Base-by-base conservation (phyloP, 2,329 filamentous ascomycete species). In the Sphaerulina vaccinii region DNA sequence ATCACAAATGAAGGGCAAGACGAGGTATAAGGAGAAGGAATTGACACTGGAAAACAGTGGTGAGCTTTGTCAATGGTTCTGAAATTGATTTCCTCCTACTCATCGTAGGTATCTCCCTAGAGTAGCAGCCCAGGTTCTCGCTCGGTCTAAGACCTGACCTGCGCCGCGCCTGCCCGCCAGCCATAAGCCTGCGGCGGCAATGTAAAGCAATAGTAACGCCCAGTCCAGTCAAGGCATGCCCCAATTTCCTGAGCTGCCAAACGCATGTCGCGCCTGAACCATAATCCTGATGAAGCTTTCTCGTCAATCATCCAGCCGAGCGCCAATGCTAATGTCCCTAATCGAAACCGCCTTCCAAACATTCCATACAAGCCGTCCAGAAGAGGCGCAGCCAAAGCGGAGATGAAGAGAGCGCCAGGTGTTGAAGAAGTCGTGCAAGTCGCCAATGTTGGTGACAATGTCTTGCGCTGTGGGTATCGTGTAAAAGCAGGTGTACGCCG, bases 371-470 rank as follows among this genome's bases (percentile, higher is more conserved):
- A 40, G 45, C 45, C 24, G 21, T 32, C 29, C 36, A 18, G 18
- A 22, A 19, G 11, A 22, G 29, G 36, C 9, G 13, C 45, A 48
- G 45, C 36, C 45, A 39, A 48, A 32, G 27, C 27, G 15, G n/a
- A n/a, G n/a, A n/a, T 32, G 45, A 35, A 19, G 24, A 33, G 35
- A 29, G 18, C 16, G 24, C 23, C 35, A 19, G 36, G 29, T 38
- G 29, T 21, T 48, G 18, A 36, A 48, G n/a, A 48, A 32, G 23
- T 40, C 35, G 36, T 40, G 45, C 50, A 52, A 37, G 40, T 29
- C 33, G 50, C 50, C 39, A 52, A 43, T 33, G 50, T 43, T 35
- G 45, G 45, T 48, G 27, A 32, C n/a, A 32, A 48, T 39, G 35
- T 19, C 35, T 18, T 48, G 27, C 27, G 27, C 27, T 13, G 27